Base-by-base conservation (phyloP, 345 rosid genomes). In the Schrenkiella parvula region DNA sequence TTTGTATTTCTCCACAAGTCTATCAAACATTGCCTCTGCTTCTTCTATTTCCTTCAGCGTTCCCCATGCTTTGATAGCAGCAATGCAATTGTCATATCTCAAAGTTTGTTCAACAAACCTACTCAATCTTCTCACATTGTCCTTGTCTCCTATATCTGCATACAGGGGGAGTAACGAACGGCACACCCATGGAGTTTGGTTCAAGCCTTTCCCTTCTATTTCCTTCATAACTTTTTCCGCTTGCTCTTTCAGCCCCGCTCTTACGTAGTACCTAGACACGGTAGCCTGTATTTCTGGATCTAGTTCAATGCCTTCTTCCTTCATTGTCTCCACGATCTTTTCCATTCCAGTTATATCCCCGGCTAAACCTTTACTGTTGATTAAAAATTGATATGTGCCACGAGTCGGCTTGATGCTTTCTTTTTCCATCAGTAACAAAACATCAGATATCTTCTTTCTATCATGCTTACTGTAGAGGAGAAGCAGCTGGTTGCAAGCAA, bases 401-500 rank as follows among this genome's bases (percentile, higher is more conserved):
- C 74, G 79, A 11, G 87, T 62, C 2, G 95, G 97, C 83, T 85
- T 91, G 60, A 91, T 79, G 75, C 87, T 85, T 84, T 95, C 96
- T 77, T 76, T 88, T 84, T 89, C 97, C 97, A 95, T 91, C 47
- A 91, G 75, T 28, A 83, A 59, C 84, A 95, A 76, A 8, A 95
- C 84, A 70, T 87, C 93, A 70, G 89, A 72, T 72, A 95, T 88
- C 82, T 88, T 91, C 80, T 84, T 88, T 82, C 78, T 87, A 81
- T 91, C 90, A 59, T 73, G 64, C 79, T 79, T 84, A 75, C 84
- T 84, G 78, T 91, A 91, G 22, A 93, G 90, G 32, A 89, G 85
- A 25, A 95, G 87, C 71, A 95, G 78, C 89, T 91, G 99, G 82
- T 95, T 86, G 80, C 96, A 95, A 75, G 97, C 78, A 78, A 91